Evolutionary conservation across 1,284 basidiomycete genomes (phyloP), one percentile per base, ranked within the genome.

Genomic region (Irpex lacteus): DNA sequence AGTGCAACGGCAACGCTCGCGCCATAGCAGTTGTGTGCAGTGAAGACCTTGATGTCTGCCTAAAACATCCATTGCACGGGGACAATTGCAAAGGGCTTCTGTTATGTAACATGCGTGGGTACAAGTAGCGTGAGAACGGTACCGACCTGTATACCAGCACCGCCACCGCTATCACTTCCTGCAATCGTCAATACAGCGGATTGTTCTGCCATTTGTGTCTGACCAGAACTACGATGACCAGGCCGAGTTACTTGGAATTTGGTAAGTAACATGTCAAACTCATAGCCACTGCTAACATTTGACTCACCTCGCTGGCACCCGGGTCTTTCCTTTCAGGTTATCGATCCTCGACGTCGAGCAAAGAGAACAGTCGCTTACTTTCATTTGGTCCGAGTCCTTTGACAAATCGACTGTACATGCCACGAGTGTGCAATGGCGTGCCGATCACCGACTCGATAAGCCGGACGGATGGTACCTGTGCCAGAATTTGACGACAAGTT

Each of bases 11-110:
- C 79, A 3, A 89, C 94, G 64, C 89, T 92, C 15, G 92, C 84
- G n/a, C 94, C 96, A 72, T 96, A 98, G 69, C 91, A 92, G 37
- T 83, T 83, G 36, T 92, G 84, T 0, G 93, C 89, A 2, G 91
- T 87, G 68, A 94, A 90, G 0, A 92, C 92, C 77, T 94, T 96
- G 40, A 98, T 80, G 76, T 98, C 96, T 15, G 89, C 91, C 89
- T 92, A 26, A 26, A 26, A 26, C 26, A 26, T 26, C 26, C 26
- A 26, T 26, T 26, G 26, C 26, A 26, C 26, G 26, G 26, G 26
- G 26, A 26, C 26, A 26, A 26, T 26, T 26, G 26, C 26, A 26
- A 26, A 26, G 26, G 26, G 52, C 13, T 58, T 34, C 11, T 44
- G 8, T 44, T 44, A 44, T 44, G 15, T 15, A 44, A 44, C 8